These are phyloP conservation scores for Penstemon newberryi DNA, from an alignment of 257 asterid species.

Conservation along the genomic window DNA sequence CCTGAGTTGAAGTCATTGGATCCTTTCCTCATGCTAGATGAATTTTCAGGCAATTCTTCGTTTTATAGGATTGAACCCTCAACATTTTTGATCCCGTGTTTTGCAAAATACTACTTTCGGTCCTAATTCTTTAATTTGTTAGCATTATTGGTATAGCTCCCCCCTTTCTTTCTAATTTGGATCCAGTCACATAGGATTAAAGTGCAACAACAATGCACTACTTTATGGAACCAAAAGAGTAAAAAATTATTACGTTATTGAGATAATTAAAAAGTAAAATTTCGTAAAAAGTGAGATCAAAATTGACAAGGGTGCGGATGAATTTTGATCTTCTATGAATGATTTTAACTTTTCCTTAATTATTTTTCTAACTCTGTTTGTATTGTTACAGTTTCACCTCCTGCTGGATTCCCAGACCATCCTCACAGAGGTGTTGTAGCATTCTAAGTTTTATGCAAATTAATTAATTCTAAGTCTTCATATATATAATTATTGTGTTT, in stretches of 20 bases:
- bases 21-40: constrained; percentile 90
- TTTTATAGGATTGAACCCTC: neutral
- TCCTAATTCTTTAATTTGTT: no score
- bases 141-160: no score
- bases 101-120: no score
- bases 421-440: constrained; percentile 85
- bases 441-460: neutral
- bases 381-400: constrained; percentile 65
- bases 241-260: no score
- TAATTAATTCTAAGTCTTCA: neutral
- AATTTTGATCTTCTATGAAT: neutral
- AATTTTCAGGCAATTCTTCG: constrained; percentile 60
- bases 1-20: constrained; percentile 77
- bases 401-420: constrained; percentile 98
- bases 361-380: neutral
- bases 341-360: neutral
- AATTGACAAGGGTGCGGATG: no score
- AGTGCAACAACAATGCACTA: no score
- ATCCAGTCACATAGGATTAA: no score
- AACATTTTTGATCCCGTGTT: no score
- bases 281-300: no score
- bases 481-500: neutral
- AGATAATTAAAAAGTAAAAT: no score
- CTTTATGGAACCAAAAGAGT: no score
- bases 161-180: no score